Evolutionary conservation across 805 yeast species (phyloP).

Genomic region (Starmerella roubikii): DNA sequence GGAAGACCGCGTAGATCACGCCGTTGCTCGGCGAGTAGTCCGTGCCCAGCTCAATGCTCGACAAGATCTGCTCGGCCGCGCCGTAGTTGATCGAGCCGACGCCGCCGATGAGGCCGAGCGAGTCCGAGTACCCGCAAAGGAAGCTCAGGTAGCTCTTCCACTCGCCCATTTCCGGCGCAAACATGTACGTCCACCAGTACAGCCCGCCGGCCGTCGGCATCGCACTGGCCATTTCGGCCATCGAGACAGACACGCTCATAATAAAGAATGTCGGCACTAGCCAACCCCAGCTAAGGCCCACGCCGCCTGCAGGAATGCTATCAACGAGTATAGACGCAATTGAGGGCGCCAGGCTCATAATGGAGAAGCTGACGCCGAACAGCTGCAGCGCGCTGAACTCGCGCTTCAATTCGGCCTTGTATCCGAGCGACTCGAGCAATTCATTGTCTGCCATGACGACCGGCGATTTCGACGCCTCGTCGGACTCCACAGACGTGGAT

Average conservation of each 20-base stretch:
- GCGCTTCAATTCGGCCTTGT: conserved; percentile 53
- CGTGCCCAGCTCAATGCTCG: conserved; percentile 27
- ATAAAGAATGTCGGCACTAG: conserved; percentile 43
- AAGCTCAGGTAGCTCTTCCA: conserved; percentile 39
- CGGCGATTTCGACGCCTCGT: neutral
- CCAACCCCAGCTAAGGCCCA: conserved; percentile 66
- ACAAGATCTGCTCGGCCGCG: conserved; percentile 44
- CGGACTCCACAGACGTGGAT: no score
- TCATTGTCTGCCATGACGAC: conserved; percentile 21
- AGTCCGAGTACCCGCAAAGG: conserved; percentile 52
- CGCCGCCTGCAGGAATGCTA: conserved; percentile 51
- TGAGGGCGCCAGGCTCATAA: conserved; percentile 52
- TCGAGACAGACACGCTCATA: conserved; percentile 41
- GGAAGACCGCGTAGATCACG: conserved; percentile 50
- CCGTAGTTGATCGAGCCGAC: conserved; percentile 59
- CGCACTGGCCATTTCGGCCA: conserved; percentile 55
- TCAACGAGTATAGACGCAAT: conserved; percentile 42
- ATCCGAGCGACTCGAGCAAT: conserved; percentile 41
- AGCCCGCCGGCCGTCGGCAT: conserved; percentile 69
- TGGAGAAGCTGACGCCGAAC: conserved; percentile 57
- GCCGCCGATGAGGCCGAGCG: conserved; percentile 54
- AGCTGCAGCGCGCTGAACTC: conserved; percentile 48
- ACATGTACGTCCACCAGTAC: conserved; percentile 55
- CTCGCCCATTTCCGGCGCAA: conserved; percentile 45
- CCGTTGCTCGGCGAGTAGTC: conserved; percentile 42